These are phyloP conservation scores for Pseudocercospora musae DNA, from an alignment of 2,329 filamentous ascomycete genomes.

Conservation along the genomic window DNA sequence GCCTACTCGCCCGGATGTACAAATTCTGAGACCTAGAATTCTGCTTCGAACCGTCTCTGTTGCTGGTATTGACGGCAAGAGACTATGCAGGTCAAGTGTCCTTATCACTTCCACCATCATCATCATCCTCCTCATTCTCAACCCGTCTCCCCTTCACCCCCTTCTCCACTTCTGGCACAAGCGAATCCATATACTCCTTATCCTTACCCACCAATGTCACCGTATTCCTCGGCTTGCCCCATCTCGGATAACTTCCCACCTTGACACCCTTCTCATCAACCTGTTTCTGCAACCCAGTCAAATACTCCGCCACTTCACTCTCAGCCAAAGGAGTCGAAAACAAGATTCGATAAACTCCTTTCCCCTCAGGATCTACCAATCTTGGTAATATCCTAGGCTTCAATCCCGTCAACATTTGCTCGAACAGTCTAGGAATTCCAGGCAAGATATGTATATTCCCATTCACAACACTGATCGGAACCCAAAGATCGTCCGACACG, in stretches of 20 bases:
- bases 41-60: background rate
- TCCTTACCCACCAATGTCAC: slow-evolving; percentile 83
- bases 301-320: slow-evolving; percentile 76
- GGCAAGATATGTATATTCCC: slow-evolving; percentile 92
- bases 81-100: slow-evolving; percentile 25
- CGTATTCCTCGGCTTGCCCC: slow-evolving; percentile 83
- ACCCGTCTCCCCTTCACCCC: slow-evolving; percentile 73
- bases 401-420: slow-evolving; percentile 71
- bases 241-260: slow-evolving; percentile 91
- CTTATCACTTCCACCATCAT: slow-evolving; percentile 43
- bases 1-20: background rate
- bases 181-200: slow-evolving; percentile 69
- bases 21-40: background rate
- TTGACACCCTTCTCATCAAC: slow-evolving; percentile 78
- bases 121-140: slow-evolving; percentile 61
- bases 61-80: background rate
- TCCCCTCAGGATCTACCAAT: slow-evolving; percentile 74
- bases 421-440: slow-evolving; percentile 81
- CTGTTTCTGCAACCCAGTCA: slow-evolving; percentile 73
- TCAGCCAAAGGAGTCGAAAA: slow-evolving; percentile 86
- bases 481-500: slow-evolving; percentile 78
- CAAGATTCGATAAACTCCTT: slow-evolving; percentile 72
- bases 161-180: slow-evolving; percentile 73
- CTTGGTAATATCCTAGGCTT: slow-evolving; percentile 69
- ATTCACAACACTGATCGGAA: slow-evolving; percentile 83